Percentiles rank a stretch among this genome's conserved stretches.
phyloP scores from a whole-genome alignment of 805 yeast species.

The Tetrapisispora pingtungensis region DNA sequence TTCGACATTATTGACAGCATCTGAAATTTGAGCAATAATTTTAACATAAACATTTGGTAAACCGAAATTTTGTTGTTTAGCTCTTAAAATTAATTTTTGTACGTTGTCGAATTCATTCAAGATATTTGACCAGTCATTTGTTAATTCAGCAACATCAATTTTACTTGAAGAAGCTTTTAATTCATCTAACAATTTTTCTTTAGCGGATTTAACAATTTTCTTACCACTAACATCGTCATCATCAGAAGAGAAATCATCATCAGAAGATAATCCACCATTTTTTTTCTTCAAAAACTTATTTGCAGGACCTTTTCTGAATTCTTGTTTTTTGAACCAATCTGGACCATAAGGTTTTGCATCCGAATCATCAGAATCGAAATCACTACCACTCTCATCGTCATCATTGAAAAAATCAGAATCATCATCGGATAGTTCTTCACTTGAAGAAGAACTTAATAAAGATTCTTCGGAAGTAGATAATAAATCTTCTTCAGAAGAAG shows the following conservation, averaged over 20 bases:
- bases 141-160: slow-evolving; percentile 57
- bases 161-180: slow-evolving; percentile 55
- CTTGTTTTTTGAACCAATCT: slow-evolving; percentile 35
- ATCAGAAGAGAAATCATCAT: slow-evolving; percentile 32
- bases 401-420: slow-evolving; percentile 30
- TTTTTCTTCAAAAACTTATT: slow-evolving; percentile 27
- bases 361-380: slow-evolving; percentile 34
- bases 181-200: slow-evolving; percentile 86
- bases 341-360: slow-evolving; percentile 37
- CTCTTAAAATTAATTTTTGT: slow-evolving; percentile 53
- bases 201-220: slow-evolving; percentile 85
- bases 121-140: slow-evolving; percentile 71
- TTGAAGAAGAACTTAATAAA: slow-evolving; percentile 15
- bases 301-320: slow-evolving; percentile 29
- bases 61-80: slow-evolving; percentile 61
- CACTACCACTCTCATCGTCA: slow-evolving; percentile 30
- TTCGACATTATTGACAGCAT: slow-evolving; percentile 45
- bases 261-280: slow-evolving; percentile 26
- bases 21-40: slow-evolving; percentile 63
- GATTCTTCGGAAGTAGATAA: slow-evolving; percentile 32
- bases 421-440: slow-evolving; percentile 28
- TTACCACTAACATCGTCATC: slow-evolving; percentile 49
- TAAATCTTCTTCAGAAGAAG: slow-evolving; percentile 37
- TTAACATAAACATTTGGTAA: slow-evolving; percentile 66
- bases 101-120: slow-evolving; percentile 71